phyloP scores from a whole-genome alignment of 2,329 filamentous ascomycete species.

The Botrytis fragariae region DNA sequence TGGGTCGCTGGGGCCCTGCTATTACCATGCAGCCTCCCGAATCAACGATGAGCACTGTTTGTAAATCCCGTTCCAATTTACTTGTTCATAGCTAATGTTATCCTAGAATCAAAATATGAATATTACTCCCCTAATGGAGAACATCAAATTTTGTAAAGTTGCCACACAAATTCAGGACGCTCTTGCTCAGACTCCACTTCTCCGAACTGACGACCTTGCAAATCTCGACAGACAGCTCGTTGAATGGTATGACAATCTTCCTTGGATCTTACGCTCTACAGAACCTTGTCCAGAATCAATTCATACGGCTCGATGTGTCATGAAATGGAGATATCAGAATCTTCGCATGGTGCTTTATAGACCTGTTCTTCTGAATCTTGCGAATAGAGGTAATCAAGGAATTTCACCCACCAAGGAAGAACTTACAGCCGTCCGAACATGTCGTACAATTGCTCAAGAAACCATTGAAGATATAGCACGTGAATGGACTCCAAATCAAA shows the following conservation, averaged over 20 bases:
- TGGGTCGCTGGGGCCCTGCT: constrained; percentile 65
- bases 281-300: constrained; percentile 70
- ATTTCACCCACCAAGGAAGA: constrained; percentile 53
- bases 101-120: constrained; percentile 53
- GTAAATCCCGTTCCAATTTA: constrained; percentile 12
- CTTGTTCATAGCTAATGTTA: not conserved
- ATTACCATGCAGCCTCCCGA: constrained; percentile 64
- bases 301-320: constrained; percentile 67
- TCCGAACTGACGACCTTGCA: constrained; percentile 64
- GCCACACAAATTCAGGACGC: constrained; percentile 75
- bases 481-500: constrained; percentile 70
- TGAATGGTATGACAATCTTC: constrained; percentile 70
- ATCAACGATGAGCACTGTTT: constrained; percentile 36
- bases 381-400: constrained; percentile 39
- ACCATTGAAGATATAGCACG: constrained; percentile 70
- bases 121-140: constrained; percentile 70
- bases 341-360: constrained; percentile 73
- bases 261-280: constrained; percentile 60
- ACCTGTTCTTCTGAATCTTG: constrained; percentile 66
- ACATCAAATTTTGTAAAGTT: constrained; percentile 77
- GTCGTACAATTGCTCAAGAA: constrained; percentile 65
- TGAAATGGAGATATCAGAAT: constrained; percentile 82
- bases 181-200: constrained; percentile 65
- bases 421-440: constrained; percentile 64
- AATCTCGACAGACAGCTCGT: constrained; percentile 66